A percentile compares a stretch with the other conserved stretches of the same genome.
These are phyloP conservation scores for Cladophialophora exuberans DNA, from an alignment of 2,329 filamentous ascomycete species.

Conservation along the genomic window DNA sequence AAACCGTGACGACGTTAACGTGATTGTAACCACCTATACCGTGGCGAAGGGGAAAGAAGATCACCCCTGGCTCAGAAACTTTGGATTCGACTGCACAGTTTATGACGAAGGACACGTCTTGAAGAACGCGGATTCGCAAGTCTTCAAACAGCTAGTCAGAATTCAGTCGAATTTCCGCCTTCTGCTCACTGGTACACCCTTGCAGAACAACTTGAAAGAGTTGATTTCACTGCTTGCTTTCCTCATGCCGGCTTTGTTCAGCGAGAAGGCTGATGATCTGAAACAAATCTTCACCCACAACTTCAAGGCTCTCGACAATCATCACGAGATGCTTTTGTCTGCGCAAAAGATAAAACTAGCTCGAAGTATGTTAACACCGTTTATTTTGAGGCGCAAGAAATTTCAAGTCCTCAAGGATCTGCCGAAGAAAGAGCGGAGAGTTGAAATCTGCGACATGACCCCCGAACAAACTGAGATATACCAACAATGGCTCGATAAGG, in stretches of 20 bases:
- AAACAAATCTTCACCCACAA: conserved; percentile 89
- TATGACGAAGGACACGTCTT: conserved; percentile 95
- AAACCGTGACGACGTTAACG: conserved; percentile 67
- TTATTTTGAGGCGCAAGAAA: conserved; percentile 92
- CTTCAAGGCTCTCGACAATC: conserved; percentile 73
- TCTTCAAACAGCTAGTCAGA: conserved; percentile 76
- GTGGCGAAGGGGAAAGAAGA: conserved; percentile 65
- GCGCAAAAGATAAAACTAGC: conserved; percentile 84
- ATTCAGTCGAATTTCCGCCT: conserved; percentile 84
- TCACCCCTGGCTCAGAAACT: conserved; percentile 63
- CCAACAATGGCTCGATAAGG: conserved; percentile 66
- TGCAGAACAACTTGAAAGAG: conserved; percentile 96
- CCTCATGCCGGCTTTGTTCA: conserved; percentile 84
- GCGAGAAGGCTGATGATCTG: conserved; percentile 75
- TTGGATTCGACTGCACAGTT: conserved; percentile 65
- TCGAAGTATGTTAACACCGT: conserved; percentile 89
- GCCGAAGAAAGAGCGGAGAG: conserved; percentile 74
- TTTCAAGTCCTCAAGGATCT: conserved; percentile 83
- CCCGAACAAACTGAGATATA: conserved; percentile 74
- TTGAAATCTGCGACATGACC: conserved; percentile 82
- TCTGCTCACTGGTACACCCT: conserved; percentile 84
- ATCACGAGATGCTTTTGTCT: conserved; percentile 80
- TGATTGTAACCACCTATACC: conserved; percentile 73
- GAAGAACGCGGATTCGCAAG: conserved; percentile 82
- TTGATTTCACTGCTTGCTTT: conserved; percentile 90